These are phyloP conservation scores for Pseudogymnoascus sp. DNA, from an alignment of 2,329 filamentous ascomycete species.

Conservation along the genomic window DNA sequence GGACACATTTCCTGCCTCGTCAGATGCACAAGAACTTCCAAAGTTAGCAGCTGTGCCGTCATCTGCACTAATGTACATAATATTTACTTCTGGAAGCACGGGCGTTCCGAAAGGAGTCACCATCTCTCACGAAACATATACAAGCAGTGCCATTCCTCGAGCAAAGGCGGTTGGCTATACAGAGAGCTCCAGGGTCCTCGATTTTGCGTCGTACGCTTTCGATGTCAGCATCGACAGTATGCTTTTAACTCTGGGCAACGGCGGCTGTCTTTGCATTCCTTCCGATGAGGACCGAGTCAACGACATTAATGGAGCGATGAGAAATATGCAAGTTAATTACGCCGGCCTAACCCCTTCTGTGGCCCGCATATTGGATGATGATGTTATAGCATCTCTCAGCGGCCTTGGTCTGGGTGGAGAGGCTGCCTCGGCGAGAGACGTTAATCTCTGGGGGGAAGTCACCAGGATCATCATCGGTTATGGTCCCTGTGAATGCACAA, in stretches of 20 bases:
- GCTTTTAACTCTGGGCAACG: conserved; percentile 33
- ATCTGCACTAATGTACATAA: conserved; percentile 17
- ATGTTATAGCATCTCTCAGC: conserved; percentile 22
- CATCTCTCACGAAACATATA: conserved; percentile 22
- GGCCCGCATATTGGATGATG: conserved; percentile 23
- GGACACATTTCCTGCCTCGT: conserved; percentile 7
- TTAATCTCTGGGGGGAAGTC: conserved; percentile 33
- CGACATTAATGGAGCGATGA: conserved; percentile 31
- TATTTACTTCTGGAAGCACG: conserved; percentile 31
- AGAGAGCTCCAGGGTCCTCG: conserved; percentile 18
- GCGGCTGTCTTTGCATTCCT: conserved; percentile 37
- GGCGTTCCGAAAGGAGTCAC: conserved; percentile 24
- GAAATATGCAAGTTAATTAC: conserved; percentile 22
- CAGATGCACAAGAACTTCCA: conserved; percentile 14
- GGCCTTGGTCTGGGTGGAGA: conserved; percentile 27
- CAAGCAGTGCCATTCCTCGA: conserved; percentile 14
- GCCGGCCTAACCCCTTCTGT: conserved; percentile 29
- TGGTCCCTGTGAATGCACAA: conserved; percentile 31
- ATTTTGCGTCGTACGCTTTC: conserved; percentile 34
- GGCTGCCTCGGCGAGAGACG: conserved; percentile 33
- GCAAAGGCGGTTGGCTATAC: conserved; percentile 14
- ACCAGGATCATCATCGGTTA: conserved; percentile 39
- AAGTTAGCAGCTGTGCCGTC: conserved; percentile 14
- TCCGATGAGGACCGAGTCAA: conserved; percentile 35
- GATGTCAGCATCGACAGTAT: conserved; percentile 36